Conservation (phyloP, 2,329 filamentous ascomycete genomes). For the Cucurbitaria berberidis region DNA sequence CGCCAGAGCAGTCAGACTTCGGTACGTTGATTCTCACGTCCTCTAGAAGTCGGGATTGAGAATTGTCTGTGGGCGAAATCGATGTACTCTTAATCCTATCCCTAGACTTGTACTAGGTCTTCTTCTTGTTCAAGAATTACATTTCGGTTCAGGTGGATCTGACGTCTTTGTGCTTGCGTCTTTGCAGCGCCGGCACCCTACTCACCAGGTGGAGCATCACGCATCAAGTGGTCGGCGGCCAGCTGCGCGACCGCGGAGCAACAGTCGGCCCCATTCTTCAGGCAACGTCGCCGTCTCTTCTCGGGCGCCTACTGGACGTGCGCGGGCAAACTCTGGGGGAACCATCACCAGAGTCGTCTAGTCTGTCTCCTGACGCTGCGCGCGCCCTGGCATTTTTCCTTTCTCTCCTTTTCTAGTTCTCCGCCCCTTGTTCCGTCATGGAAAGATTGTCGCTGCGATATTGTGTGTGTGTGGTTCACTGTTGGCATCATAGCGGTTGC, state of each 20-base stretch:
- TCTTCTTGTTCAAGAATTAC: conserved; percentile 42
- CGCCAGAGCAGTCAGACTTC: conserved; percentile 49
- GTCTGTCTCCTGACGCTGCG: conserved; percentile 4
- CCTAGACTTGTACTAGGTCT: conserved; percentile 43
- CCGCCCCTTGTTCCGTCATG: conserved; percentile 17
- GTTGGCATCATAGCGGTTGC: conserved; percentile 22
- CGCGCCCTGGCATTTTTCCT: conserved; percentile 2
- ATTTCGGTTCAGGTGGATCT: conserved; percentile 48
- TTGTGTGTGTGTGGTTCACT: conserved; percentile 15
- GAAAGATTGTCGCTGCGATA: conserved; percentile 19
- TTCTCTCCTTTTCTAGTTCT: conserved; percentile 7
- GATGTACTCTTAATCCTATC: conserved; percentile 51
- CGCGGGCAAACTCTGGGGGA: conserved; percentile 41
- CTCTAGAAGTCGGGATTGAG: conserved; percentile 47
- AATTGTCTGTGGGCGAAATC: conserved; percentile 49
- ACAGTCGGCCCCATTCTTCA: conserved; percentile 48
- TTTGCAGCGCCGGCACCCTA: conserved; percentile 48
- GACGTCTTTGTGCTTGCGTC: conserved; percentile 48
- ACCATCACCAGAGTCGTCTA: conserved; percentile 34
- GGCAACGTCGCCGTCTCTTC: conserved; percentile 29
- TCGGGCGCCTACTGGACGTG: conserved; percentile 34
- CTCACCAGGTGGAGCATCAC: conserved; percentile 45
- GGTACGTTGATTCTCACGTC: conserved; percentile 54
- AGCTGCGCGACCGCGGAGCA: conserved; percentile 48
- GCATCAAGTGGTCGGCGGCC: conserved; percentile 41